Evolutionary conservation across 2,329 filamentous ascomycete species (phyloP).

Genomic region (Diaporthe ampelina): DNA sequence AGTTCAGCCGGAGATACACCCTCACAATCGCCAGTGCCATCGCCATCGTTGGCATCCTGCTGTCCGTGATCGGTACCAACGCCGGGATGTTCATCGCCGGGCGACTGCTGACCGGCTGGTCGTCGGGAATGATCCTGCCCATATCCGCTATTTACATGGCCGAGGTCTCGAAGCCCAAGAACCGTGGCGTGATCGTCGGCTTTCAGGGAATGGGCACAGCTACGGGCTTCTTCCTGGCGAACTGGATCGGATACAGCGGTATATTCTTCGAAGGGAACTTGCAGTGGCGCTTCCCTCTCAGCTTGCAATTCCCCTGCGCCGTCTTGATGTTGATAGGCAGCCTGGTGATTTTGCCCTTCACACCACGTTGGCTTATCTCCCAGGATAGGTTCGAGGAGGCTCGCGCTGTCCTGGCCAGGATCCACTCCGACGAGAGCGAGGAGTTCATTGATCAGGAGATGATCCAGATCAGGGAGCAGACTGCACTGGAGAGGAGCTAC

Average conservation of each 20-base stretch:
- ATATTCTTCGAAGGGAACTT: conserved; percentile 48
- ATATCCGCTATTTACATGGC: conserved; percentile 47
- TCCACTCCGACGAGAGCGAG: conserved; percentile 43
- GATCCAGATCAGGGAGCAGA: conserved; percentile 47
- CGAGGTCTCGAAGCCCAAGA: conserved; percentile 47
- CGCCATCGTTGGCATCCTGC: conserved; percentile 28
- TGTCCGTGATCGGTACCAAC: conserved; percentile 24
- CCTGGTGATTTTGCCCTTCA: conserved; percentile 46
- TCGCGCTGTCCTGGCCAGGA: conserved; percentile 44
- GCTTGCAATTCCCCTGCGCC: conserved; percentile 47
- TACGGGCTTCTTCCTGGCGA: conserved; percentile 54
- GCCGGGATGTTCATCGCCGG: conserved; percentile 49
- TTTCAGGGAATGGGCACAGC: conserved; percentile 52
- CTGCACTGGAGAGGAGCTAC: conserved; percentile 44
- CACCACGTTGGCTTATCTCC: conserved; percentile 46
- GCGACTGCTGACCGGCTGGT: conserved; percentile 45
- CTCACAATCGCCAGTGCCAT: conserved; percentile 48
- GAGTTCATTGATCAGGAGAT: conserved; percentile 45
- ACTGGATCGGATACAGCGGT: conserved; percentile 57
- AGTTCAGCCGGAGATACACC: conserved; percentile 52
- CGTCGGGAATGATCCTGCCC: conserved; percentile 46
- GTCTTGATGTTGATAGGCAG: conserved; percentile 25
- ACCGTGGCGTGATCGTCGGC: conserved; percentile 46
- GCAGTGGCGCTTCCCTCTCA: conserved; percentile 54
- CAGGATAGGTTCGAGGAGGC: conserved; percentile 47